Evolutionary conservation across 257 asterid genomes (phyloP), one percentile per base, ranked within the genome.

Genomic region (Solanum phureja): DNA sequence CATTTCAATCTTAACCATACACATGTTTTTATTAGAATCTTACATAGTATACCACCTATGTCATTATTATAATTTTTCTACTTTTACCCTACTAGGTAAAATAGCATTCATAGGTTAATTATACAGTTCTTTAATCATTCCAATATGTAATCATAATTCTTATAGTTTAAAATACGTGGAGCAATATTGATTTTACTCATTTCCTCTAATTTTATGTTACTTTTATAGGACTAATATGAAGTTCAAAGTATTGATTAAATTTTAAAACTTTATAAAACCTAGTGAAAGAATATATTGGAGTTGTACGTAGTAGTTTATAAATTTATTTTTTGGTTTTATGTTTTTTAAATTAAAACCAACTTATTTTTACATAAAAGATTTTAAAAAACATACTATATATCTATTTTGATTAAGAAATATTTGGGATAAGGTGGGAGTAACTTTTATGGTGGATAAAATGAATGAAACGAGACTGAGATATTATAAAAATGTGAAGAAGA

Each of bases 1-100:
- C 84, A 73, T 83, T 23, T 74, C 88, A 84, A 74, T 88, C 87
- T 85, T 74, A 58, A 73, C 87, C 81, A 84, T 58, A 71, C 34
- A 69, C 64, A 52, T 87, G 66, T 27, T 5, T 27, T 62, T 62
- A 44, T 62, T 62, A 44, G 62, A 42, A 77, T 42, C 84, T 79
- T 27, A 81, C 69, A 84, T 42, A 44, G 34, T 72, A 83, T 75
- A 34, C 74, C 34, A 33, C 10, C 24, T 27, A 16, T 29, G 19
- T 42, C 72, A 40, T 72, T 44, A 29, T 23, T 31, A 29, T 62
- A 11, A 8, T 18, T 33, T 9, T 40, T 16, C 19, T 18, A 46
- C 81, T 34, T 52, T 56, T 4, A 37, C 40, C 84, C 69, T 34
- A 31, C 27, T 4, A 56, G 27, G 49, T 68, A 83, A 52, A 82